Percentiles rank a stretch among this genome's conserved stretches.
Evolutionary conservation across 2,329 filamentous ascomycete genomes (phyloP).

Genomic region (Corinectria fuckeliana): DNA sequence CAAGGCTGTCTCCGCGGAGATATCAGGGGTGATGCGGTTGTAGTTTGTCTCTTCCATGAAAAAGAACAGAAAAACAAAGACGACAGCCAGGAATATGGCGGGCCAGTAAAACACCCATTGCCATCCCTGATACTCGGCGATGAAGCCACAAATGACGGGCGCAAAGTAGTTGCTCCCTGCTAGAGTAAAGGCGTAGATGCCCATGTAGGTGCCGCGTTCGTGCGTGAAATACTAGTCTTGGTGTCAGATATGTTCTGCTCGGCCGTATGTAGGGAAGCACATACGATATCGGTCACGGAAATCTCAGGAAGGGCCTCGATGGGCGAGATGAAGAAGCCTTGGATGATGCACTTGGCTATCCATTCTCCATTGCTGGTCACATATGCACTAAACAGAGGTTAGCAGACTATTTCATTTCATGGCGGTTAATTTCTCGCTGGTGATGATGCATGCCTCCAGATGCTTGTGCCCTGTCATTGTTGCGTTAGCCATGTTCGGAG

Average conservation of each 20-base stretch:
- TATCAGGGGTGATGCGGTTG: slow-evolving; percentile 36
- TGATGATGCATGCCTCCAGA: slow-evolving; percentile 30
- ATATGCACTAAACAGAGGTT: slow-evolving; percentile 37
- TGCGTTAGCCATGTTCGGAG: not conserved
- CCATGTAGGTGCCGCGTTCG: slow-evolving; percentile 52
- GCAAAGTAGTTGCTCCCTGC: slow-evolving; percentile 52
- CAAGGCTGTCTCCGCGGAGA: not conserved
- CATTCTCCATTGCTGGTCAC: slow-evolving; percentile 49
- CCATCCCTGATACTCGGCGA: slow-evolving; percentile 50
- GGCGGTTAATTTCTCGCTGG: accelerated
- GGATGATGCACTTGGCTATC: slow-evolving; percentile 53
- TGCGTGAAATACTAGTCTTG: slow-evolving; percentile 45
- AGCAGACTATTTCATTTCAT: not conserved
- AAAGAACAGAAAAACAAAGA: slow-evolving; percentile 54
- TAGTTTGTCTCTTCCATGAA: slow-evolving; percentile 68
- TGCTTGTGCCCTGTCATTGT: slow-evolving; percentile 24
- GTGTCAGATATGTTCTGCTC: not conserved
- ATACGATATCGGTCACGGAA: slow-evolving; percentile 49
- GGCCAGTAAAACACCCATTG: slow-evolving; percentile 53
- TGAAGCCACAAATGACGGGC: slow-evolving; percentile 53
- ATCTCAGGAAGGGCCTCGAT: slow-evolving; percentile 56
- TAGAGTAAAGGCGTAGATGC: slow-evolving; percentile 49
- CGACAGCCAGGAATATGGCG: slow-evolving; percentile 46
- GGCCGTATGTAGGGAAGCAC: not conserved
- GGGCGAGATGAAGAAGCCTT: slow-evolving; percentile 52